A percentile compares a stretch with the other conserved stretches of the same genome.
phyloP scores from a whole-genome alignment of 176 grass and related monocot species.

The Eragrostis nindensis region DNA sequence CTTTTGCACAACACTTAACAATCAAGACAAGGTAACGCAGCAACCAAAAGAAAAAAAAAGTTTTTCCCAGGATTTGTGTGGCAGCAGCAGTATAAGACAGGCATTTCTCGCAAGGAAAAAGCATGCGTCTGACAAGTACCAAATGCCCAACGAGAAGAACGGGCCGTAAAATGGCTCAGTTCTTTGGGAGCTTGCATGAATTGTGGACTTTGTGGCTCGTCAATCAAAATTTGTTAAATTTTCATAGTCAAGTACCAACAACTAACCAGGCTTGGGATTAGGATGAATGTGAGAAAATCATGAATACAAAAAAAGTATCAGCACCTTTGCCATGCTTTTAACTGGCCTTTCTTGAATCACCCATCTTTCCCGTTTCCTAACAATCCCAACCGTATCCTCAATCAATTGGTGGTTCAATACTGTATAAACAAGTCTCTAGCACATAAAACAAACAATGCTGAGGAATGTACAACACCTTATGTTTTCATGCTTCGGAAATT shows the following conservation, averaged over 20 bases:
- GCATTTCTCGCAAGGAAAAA: neutral
- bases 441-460: neutral
- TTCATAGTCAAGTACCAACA: neutral
- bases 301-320: constrained; percentile 31
- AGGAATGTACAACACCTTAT: neutral
- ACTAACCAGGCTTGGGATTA: neutral
- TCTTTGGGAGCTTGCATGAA: neutral
- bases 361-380: constrained; percentile 80
- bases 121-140: neutral
- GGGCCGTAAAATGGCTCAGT: neutral
- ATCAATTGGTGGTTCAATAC: constrained; percentile 45
- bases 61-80: neutral
- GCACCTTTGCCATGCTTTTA: constrained; percentile 49
- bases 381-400: constrained; percentile 55
- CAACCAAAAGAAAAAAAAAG: neutral
- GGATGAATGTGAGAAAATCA: constrained; percentile 15
- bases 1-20: neutral
- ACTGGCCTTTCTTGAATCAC: constrained; percentile 58
- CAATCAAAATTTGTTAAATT: neutral
- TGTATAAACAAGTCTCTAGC: constrained; percentile 20
- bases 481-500: neutral
- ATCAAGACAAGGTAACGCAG: neutral
- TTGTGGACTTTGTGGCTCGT: neutral
- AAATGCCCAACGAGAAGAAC: neutral
- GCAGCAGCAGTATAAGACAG: neutral